A percentile compares a stretch with the other conserved stretches of the same genome.
Evolutionary conservation across 148 eudicot species (phyloP).

Genomic region (Talinum fruticosum): DNA sequence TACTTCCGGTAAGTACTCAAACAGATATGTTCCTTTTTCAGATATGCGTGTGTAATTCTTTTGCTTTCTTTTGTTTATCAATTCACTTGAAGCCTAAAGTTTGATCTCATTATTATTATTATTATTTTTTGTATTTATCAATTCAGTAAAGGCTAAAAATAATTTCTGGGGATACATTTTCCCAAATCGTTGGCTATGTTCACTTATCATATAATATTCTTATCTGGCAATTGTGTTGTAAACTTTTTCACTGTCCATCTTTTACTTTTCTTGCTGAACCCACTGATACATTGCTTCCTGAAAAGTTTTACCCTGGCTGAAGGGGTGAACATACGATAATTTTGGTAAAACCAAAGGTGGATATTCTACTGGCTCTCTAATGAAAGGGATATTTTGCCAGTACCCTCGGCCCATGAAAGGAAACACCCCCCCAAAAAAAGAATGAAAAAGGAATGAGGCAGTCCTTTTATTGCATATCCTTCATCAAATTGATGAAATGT

Average conservation of each 20-base stretch:
- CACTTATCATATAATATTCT: not conserved
- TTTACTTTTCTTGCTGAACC: not conserved
- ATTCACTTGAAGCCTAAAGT: not conserved
- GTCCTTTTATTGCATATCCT: not conserved
- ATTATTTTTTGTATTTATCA: not conserved
- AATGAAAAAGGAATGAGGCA: not conserved
- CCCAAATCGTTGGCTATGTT: not conserved
- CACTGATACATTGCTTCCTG: not conserved
- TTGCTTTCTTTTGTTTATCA: not conserved
- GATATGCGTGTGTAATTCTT: not conserved
- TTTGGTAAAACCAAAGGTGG: not conserved
- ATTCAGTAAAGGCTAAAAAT: not conserved
- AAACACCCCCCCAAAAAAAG: not conserved
- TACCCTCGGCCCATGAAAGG: not conserved
- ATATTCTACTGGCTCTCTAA: not conserved
- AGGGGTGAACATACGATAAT: not conserved
- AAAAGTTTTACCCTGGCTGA: not conserved
- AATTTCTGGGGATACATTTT: not conserved
- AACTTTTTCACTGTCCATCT: not conserved
- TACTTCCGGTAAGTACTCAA: conserved; percentile 64
- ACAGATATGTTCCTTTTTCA: not conserved
- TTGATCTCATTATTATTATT: not conserved
- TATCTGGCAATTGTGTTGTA: not conserved
- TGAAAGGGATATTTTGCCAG: not conserved
- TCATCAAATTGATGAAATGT: not conserved